Evolutionary conservation across 192 early-diverging fungal species (phyloP), one percentile per base, ranked within the genome.

Genomic region (Glomus cerebriforme): DNA sequence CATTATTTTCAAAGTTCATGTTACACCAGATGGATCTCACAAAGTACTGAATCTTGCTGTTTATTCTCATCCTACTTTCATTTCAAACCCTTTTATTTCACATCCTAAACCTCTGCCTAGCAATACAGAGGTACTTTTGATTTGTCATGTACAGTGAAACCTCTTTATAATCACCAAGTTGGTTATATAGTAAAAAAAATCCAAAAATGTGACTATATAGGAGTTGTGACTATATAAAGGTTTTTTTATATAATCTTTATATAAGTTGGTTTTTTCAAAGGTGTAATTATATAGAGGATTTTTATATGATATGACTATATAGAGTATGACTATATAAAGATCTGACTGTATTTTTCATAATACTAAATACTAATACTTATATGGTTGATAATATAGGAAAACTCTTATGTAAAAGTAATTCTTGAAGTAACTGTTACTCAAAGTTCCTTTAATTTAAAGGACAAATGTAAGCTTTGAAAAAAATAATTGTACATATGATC

Each of bases 301-400:
- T n/a, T n/a, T n/a, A n/a, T n/a, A n/a, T n/a, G n/a, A n/a, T n/a
- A n/a, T n/a, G n/a, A n/a, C n/a, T n/a, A n/a, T n/a, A n/a, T n/a
- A n/a, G n/a, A n/a, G n/a, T n/a, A n/a, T n/a, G n/a, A n/a, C n/a
- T n/a, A n/a, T n/a, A n/a, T n/a, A n/a, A n/a, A n/a, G n/a, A n/a
- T n/a, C n/a, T n/a, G n/a, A n/a, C n/a, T n/a, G n/a, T 74, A 3
- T 58, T 9, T 59, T n/a, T n/a, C 58, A 7, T 59, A 26, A 74
- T 74, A 74, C 13, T 26, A 70, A n/a, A 45, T 24, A n/a, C 68
- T 37, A 24, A 69, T 69, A 69, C n/a, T n/a, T n/a, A n/a, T n/a
- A n/a, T 74, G 31, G 54, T 74, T 74, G 12, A 59, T 74, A 26
- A n/a, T n/a, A n/a, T 74, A 74, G 73, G 73, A 49, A 74, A 74